Percentiles rank a stretch among this genome's conserved stretches.
These are phyloP conservation scores for Rhizomucor miehei DNA, from an alignment of 371 early-diverging fungal genomes.

Conservation along the genomic window DNA sequence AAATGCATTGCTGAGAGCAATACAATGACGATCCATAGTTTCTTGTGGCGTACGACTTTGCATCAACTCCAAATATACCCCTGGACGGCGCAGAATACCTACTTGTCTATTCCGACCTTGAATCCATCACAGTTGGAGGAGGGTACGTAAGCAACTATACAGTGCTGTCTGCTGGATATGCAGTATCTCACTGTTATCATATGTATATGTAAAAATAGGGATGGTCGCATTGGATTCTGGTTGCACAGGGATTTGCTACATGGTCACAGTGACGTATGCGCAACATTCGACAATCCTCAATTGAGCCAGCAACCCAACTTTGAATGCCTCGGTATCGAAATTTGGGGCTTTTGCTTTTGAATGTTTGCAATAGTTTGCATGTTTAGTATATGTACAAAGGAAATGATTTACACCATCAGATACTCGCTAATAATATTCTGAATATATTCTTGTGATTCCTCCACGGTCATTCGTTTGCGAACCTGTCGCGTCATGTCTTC, in stretches of 20 bases:
- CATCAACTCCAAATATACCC: slow-evolving; percentile 18
- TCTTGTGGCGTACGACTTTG: slow-evolving; percentile 22
- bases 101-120: slow-evolving; percentile 30
- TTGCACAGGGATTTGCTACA: slow-evolving; percentile 32
- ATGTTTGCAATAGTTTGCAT: neutral
- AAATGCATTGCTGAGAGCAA: slow-evolving; percentile 1
- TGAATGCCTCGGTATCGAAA: slow-evolving; percentile 32
- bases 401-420: neutral
- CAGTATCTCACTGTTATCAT: neutral
- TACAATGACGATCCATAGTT: slow-evolving; percentile 6
- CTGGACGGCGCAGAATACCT: slow-evolving; percentile 34
- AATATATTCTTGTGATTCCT: neutral
- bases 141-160: slow-evolving; percentile 16
- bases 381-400: neutral
- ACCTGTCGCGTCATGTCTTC: neutral
- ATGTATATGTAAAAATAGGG: slow-evolving; percentile 6
- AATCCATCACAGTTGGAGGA: slow-evolving; percentile 31
- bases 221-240: slow-evolving; percentile 37
- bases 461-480: neutral
- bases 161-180: too few species aligned
- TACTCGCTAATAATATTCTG: neutral
- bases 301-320: slow-evolving; percentile 18
- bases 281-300: slow-evolving; percentile 32
- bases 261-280: slow-evolving; percentile 35
- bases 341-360: slow-evolving; percentile 37